These are phyloP conservation scores for Neopestalotiopsis rosae DNA, from an alignment of 2,329 filamentous ascomycete genomes.

Conservation along the genomic window DNA sequence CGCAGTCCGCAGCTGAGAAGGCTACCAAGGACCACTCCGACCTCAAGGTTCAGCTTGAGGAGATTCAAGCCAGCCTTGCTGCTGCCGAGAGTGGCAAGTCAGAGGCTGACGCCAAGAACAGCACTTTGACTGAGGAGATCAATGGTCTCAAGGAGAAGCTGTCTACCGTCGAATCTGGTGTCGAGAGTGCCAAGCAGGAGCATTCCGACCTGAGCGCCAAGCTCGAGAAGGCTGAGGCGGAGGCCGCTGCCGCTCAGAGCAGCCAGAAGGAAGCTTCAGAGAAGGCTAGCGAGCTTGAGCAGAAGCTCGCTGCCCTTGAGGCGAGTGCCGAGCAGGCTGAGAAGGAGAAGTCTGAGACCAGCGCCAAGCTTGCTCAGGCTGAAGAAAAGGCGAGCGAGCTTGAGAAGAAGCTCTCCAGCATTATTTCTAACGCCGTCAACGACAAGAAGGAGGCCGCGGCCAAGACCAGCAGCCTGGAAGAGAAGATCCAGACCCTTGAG, in stretches of 20 bases:
- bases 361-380: constrained; percentile 13
- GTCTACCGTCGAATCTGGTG: constrained; percentile 12
- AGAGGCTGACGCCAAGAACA: constrained; percentile 11
- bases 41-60: constrained; percentile 13
- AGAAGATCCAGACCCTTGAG: constrained; percentile 26
- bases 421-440: constrained; percentile 23
- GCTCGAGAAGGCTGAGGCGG: constrained; percentile 15
- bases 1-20: constrained; percentile 19
- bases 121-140: constrained; percentile 5
- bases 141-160: constrained; percentile 27
- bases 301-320: constrained; percentile 25
- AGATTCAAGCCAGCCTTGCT: constrained; percentile 17
- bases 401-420: constrained; percentile 25
- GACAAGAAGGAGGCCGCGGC: constrained; percentile 21
- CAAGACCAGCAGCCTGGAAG: constrained; percentile 12
- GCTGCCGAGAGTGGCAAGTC: constrained; percentile 24
- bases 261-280: constrained; percentile 22
- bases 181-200: constrained; percentile 20
- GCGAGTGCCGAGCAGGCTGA: constrained; percentile 16
- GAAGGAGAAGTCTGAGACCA: constrained; percentile 4
- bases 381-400: constrained; percentile 17
- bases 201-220: constrained; percentile 10
- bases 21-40: constrained; percentile 13
- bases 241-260: constrained; percentile 17
- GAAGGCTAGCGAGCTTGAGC: constrained; percentile 22